These are phyloP conservation scores for Pyrenophora teres DNA, from an alignment of 2,329 filamentous ascomycete species.

Conservation along the genomic window DNA sequence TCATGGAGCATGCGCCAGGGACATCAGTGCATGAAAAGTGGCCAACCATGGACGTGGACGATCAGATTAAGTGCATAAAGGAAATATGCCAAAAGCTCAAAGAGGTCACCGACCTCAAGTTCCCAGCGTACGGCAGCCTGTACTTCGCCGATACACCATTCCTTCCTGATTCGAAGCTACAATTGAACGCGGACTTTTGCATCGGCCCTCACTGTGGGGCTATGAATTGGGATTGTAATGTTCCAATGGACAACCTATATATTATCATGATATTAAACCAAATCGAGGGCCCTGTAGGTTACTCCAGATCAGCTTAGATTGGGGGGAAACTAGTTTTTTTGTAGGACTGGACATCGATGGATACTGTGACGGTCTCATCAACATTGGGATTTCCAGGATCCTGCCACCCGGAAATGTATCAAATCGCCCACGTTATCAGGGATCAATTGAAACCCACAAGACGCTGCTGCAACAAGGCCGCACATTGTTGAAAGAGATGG, in stretches of 20 bases:
- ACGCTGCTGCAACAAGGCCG: constrained; percentile 38
- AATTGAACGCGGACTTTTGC: constrained; percentile 2
- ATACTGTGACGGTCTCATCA: constrained; percentile 48
- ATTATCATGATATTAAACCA: constrained; percentile 37
- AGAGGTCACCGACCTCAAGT: constrained; percentile 41
- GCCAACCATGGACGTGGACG: constrained; percentile 34
- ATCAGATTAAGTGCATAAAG: constrained; percentile 31
- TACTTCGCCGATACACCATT: constrained; percentile 12
- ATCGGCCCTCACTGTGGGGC: constrained; percentile 40
- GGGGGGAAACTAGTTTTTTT: neutral
- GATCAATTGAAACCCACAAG: constrained; percentile 42
- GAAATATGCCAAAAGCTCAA: constrained; percentile 33
- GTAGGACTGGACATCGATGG: constrained; percentile 43
- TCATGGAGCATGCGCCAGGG: constrained; percentile 46
- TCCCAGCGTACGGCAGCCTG: constrained; percentile 49
- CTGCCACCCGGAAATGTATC: constrained; percentile 26
- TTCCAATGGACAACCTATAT: constrained; percentile 34
- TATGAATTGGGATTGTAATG: constrained; percentile 39
- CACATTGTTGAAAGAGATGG: constrained; percentile 37
- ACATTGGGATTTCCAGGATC: constrained; percentile 46
- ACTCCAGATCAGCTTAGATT: neutral
- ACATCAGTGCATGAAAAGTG: constrained; percentile 41
- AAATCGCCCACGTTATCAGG: constrained; percentile 41
- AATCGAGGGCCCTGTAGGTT: constrained; percentile 50
- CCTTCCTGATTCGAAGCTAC: too few relatives aligned